Base-by-base conservation (phyloP, 768 basidiomycete genomes). In the Lactarius evosmus region DNA sequence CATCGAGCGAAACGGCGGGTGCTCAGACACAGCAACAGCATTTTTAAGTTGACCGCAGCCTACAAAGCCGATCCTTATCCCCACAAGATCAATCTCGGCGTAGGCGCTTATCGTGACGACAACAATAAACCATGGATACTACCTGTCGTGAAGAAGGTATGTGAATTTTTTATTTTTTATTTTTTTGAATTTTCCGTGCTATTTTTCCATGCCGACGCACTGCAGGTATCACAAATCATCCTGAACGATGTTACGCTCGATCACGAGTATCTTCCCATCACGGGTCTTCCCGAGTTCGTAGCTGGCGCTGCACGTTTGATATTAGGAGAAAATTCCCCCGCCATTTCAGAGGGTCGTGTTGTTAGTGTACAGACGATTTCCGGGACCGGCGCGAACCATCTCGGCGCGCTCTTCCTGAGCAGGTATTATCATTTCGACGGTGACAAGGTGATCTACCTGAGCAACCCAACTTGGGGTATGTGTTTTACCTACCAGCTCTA, bases 391-490 rank as follows among this genome's bases (percentile, higher is more conserved):
- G 95, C 95, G 55, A 95, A 96, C 78, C 95, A 96, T 75, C 83
- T 96, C 54, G 95, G 87, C 29, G 95, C 87, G 2, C 77, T 94
- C 58, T 97, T 97, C 80, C 76, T 98, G 68, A 85, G 87, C 66
- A 80, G 80, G 65, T 95, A 91, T 78, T 97, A 96, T 77, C 77
- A 80, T 3, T 91, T 83, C 79, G 76, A 77, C 58, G 83, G 85
- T 58, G 74, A 82, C 55, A 88, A 89, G 70, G 83, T 80, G 67
- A 76, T 97, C 66, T 94, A 88, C 74, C 72, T 99, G 70, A 95
- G 95, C 72, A 85, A 93, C 70, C 96, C 96, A 29, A 96, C 96
- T 8, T 99, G 96, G 96, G 88, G 95, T 86, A 77, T 77, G 88
- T 72, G 36, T 58, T 67, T 57, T 52, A 54, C 56, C 53, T 52